A percentile compares a stretch with the other conserved stretches of the same genome.
Conservation (phyloP, 257 asterid species). For the Lycium barbarum region DNA sequence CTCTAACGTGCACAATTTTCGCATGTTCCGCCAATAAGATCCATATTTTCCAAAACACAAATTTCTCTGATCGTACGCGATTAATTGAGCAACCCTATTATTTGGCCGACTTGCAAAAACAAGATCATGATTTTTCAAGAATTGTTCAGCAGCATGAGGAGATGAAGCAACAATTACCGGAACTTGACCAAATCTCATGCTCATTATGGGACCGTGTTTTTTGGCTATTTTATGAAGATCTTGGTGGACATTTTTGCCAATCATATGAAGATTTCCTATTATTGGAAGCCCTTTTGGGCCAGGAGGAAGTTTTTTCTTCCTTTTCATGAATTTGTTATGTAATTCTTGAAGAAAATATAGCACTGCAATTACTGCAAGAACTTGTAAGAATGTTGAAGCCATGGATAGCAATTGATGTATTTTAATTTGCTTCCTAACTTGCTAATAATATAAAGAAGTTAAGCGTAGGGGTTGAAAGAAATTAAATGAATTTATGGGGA, state of each 20-base stretch:
- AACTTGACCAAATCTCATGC: constrained; percentile 13
- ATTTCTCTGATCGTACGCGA: too few relatives aligned
- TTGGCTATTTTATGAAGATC: constrained; percentile 24
- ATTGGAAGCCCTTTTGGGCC: constrained; percentile 27
- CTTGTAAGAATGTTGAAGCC: not conserved
- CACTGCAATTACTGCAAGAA: not conserved
- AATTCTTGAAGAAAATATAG: not conserved
- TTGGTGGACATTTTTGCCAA: constrained; percentile 37
- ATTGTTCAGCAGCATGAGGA: not conserved
- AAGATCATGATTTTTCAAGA: too few relatives aligned
- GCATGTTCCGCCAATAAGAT: too few relatives aligned
- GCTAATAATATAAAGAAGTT: not conserved
- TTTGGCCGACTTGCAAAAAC: too few relatives aligned
- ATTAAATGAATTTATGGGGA: too few relatives aligned
- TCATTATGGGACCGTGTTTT: constrained; percentile 36
- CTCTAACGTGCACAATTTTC: not conserved
- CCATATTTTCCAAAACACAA: too few relatives aligned
- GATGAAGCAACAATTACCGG: constrained; percentile 18
- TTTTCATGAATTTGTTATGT: not conserved
- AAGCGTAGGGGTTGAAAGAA: too few relatives aligned
- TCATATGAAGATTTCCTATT: constrained; percentile 27
- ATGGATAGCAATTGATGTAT: not conserved
- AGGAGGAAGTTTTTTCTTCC: too few relatives aligned
- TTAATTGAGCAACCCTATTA: too few relatives aligned
- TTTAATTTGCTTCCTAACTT: not conserved